phyloP scores from a whole-genome alignment of 805 yeast genomes.

The Kuraishia capsulata region DNA sequence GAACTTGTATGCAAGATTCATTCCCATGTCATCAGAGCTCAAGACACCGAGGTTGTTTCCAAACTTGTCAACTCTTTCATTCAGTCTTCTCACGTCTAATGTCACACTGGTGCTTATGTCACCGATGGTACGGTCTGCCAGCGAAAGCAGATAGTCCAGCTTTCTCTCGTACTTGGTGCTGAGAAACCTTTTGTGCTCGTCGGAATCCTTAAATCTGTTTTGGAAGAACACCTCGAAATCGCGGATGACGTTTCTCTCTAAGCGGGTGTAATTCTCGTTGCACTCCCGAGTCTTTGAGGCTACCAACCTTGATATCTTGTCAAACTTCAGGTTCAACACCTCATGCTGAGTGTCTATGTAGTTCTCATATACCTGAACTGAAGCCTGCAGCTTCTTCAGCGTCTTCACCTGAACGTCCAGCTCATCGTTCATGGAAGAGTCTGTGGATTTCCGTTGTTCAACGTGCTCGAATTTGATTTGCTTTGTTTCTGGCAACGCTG shows the following conservation, averaged over 20 bases:
- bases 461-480: background rate
- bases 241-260: slow-evolving; percentile 9
- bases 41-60: slow-evolving; percentile 14
- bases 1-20: slow-evolving; percentile 29
- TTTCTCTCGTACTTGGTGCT: slow-evolving; percentile 3
- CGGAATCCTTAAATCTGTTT: slow-evolving; percentile 1
- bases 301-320: slow-evolving; percentile 2
- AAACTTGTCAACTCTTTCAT: slow-evolving; percentile 37
- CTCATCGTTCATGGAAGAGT: no score
- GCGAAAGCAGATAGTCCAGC: slow-evolving; percentile 3
- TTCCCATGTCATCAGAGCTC: slow-evolving; percentile 22
- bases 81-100: slow-evolving; percentile 45
- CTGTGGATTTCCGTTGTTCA: background rate
- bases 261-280: slow-evolving; percentile 9
- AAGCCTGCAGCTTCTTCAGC: slow-evolving; percentile 1
- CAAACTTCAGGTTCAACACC: slow-evolving; percentile 3
- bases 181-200: slow-evolving; percentile 4
- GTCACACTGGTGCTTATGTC: slow-evolving; percentile 67
- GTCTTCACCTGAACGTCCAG: background rate
- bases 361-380: background rate
- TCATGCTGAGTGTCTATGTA: background rate
- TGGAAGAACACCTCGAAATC: slow-evolving; percentile 5
- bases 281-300: slow-evolving; percentile 1
- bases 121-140: slow-evolving; percentile 52
- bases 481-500: background rate